A percentile compares a stretch with the other conserved stretches of the same genome.
Conservation (phyloP, 2,329 filamentous ascomycete species). For the Diaporthe helianthi region DNA sequence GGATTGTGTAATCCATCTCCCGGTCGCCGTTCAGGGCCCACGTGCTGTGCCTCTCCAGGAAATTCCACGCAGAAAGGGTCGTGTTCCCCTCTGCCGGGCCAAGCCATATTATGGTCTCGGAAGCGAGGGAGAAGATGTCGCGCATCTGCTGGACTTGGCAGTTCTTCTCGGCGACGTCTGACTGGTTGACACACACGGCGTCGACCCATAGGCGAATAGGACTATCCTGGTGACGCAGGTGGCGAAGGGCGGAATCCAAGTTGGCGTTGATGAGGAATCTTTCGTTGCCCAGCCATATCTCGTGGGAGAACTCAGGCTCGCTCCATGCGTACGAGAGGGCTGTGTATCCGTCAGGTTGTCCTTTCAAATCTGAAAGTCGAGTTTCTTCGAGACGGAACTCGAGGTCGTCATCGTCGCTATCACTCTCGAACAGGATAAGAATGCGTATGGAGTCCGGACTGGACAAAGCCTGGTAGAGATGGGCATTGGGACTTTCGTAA, state of each 20-base stretch:
- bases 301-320: not conserved
- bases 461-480: not conserved
- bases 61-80: conserved; percentile 8
- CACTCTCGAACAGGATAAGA: not conserved
- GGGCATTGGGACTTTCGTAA: not conserved
- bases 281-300: conserved; percentile 1
- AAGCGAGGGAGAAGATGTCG: not conserved
- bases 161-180: not conserved
- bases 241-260: conserved; percentile 7
- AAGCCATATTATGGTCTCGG: conserved; percentile 12
- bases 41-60: conserved; percentile 15
- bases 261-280: not conserved
- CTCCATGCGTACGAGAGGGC: not conserved
- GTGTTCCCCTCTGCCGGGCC: not conserved
- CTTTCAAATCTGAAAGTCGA: not conserved
- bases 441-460: not conserved
- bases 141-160: conserved; percentile 15
- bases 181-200: conserved; percentile 16
- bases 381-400: not conserved
- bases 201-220: conserved; percentile 19
- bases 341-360: not conserved
- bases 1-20: not conserved
- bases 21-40: conserved; percentile 3
- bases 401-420: not conserved
- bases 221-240: not conserved